phyloP scores from a whole-genome alignment of 1,139 yeast genomes.

The Magnusiomyces ingens region DNA sequence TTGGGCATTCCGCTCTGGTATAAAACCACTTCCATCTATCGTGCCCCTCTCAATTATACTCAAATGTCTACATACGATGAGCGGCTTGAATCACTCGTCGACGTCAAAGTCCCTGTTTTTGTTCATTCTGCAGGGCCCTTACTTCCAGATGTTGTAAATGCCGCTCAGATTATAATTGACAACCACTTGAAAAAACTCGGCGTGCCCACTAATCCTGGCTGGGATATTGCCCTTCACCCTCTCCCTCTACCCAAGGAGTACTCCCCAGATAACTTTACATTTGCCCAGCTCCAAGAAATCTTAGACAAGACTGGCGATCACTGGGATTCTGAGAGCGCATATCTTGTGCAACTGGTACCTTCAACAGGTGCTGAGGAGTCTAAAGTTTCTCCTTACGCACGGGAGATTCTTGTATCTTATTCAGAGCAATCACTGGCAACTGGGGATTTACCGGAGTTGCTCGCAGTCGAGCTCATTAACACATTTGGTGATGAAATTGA shows the following conservation, averaged over 20 bases:
- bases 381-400: slow-evolving; percentile 32
- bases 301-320: no score
- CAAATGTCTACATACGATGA: slow-evolving; percentile 42
- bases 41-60: slow-evolving; percentile 64
- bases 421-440: slow-evolving; percentile 43
- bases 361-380: slow-evolving; percentile 29
- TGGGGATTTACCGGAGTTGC: slow-evolving; percentile 55
- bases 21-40: slow-evolving; percentile 60
- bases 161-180: slow-evolving; percentile 39
- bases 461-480: slow-evolving; percentile 51
- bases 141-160: slow-evolving; percentile 40
- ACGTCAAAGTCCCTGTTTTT: slow-evolving; percentile 52
- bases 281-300: no score
- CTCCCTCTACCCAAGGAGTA: slow-evolving; percentile 15
- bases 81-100: slow-evolving; percentile 35
- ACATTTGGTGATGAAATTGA: slow-evolving; percentile 46
- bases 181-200: slow-evolving; percentile 23
- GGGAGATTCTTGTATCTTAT: slow-evolving; percentile 44
- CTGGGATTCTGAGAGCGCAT: neutral
- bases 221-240: slow-evolving; percentile 18
- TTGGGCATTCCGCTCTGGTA: slow-evolving; percentile 77
- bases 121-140: slow-evolving; percentile 33
- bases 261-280: no score
- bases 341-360: slow-evolving; percentile 3
- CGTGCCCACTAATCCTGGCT: slow-evolving; percentile 20